phyloP scores from a whole-genome alignment of 192 early-diverging fungal genomes.

The Fimicolochytrium jonesii region DNA sequence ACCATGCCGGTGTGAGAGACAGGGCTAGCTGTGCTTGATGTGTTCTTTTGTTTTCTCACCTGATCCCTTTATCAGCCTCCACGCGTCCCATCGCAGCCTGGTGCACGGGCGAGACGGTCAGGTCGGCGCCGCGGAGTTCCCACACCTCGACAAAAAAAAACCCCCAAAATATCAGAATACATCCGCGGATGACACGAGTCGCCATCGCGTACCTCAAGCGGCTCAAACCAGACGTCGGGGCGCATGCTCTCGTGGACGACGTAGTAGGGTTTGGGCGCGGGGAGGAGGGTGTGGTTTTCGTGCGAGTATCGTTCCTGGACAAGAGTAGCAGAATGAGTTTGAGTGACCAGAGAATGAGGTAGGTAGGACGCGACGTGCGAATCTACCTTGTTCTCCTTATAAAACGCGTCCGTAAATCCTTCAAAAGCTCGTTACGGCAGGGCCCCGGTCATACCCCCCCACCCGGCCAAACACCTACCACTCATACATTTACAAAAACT shows the following conservation, averaged over 20 bases:
- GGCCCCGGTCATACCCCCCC: neutral
- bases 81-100: constrained; percentile 1
- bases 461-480: constrained; percentile 1
- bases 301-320: neutral
- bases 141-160: too few species aligned
- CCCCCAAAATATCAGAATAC: neutral
- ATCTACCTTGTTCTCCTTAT: constrained; percentile 6
- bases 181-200: neutral
- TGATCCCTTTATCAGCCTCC: constrained; percentile 7
- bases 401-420: constrained; percentile 20
- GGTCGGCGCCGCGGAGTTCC: constrained; percentile 17
- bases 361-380: too few species aligned
- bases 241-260: neutral
- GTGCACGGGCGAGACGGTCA: constrained; percentile 19
- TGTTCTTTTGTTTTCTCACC: neutral
- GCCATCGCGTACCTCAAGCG: constrained; percentile 4
- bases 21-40: neutral
- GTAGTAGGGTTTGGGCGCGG: neutral
- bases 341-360: too few species aligned
- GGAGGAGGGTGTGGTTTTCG: neutral
- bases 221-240: constrained; percentile 20
- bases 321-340: too few species aligned
- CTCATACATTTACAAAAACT: constrained; percentile 22
- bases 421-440: neutral
- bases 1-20: neutral